Percentiles rank a stretch among this genome's conserved stretches.
Evolutionary conservation across 495 filamentous ascomycete species (phyloP).

Genomic region (Pyronema domesticum): DNA sequence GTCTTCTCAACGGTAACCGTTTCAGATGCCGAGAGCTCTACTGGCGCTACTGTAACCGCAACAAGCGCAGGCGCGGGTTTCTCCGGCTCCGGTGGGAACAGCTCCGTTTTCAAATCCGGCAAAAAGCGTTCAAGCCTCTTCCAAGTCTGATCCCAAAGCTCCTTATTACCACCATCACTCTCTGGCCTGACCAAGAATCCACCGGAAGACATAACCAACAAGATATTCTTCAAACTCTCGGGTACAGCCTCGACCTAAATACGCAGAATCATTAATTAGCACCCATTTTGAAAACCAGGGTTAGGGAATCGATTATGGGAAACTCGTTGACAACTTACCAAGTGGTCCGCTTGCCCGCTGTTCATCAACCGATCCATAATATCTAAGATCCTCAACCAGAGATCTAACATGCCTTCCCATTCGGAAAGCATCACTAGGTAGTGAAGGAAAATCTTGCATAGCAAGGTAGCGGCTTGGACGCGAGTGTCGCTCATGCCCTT

Average conservation of each 20-base stretch:
- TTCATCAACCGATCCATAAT: slow-evolving; percentile 96
- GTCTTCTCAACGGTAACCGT: neutral
- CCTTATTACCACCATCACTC: slow-evolving; percentile 37
- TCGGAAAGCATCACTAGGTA: slow-evolving; percentile 71
- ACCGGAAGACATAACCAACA: slow-evolving; percentile 85
- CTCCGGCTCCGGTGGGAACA: slow-evolving; percentile 18
- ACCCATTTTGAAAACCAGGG: neutral
- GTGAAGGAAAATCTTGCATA: slow-evolving; percentile 91
- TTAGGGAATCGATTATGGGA: neutral
- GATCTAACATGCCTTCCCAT: slow-evolving; percentile 78
- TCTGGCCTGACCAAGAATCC: slow-evolving; percentile 66
- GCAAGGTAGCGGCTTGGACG: slow-evolving; percentile 73
- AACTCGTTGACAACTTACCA: slow-evolving; percentile 40
- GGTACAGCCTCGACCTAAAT: slow-evolving; percentile 78
- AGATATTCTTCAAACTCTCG: slow-evolving; percentile 88
- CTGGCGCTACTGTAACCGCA: too few relatives aligned
- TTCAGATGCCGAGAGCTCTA: too few relatives aligned
- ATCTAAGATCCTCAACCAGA: slow-evolving; percentile 84
- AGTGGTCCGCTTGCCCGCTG: slow-evolving; percentile 75
- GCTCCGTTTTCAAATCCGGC: slow-evolving; percentile 44
- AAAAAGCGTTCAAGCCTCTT: slow-evolving; percentile 80
- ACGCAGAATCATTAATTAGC: slow-evolving; percentile 1
- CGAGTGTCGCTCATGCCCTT: slow-evolving; percentile 89
- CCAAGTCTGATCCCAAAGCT: slow-evolving; percentile 66
- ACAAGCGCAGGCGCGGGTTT: neutral